phyloP scores from a whole-genome alignment of 2,329 filamentous ascomycete genomes.

The Ophiostoma australiae region DNA sequence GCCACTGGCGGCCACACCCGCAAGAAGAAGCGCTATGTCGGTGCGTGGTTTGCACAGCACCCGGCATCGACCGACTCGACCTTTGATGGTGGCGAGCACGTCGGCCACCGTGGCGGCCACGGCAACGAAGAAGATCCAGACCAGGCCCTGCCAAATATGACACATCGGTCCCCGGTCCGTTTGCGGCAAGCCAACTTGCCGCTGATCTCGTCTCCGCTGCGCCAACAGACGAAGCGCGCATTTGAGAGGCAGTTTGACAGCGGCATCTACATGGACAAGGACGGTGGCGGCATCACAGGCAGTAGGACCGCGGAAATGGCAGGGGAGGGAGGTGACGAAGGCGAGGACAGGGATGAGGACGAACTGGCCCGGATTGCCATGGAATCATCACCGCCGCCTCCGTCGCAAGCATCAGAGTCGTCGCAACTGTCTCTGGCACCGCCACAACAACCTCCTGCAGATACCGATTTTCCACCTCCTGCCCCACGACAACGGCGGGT shows the following conservation, averaged over 20 bases:
- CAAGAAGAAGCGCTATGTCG: slow-evolving; percentile 59
- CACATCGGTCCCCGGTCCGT: background rate
- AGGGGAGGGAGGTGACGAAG: slow-evolving; percentile 38
- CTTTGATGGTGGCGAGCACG: slow-evolving; percentile 21
- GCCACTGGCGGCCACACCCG: slow-evolving; percentile 37
- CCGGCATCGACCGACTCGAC: slow-evolving; percentile 27
- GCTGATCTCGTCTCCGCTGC: slow-evolving; percentile 25
- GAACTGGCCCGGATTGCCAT: slow-evolving; percentile 36
- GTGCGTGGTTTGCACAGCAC: slow-evolving; percentile 62
- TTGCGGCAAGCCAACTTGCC: slow-evolving; percentile 5
- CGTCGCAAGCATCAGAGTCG: slow-evolving; percentile 57
- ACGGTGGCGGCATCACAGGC: slow-evolving; percentile 40
- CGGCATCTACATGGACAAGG: slow-evolving; percentile 61
- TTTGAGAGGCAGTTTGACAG: slow-evolving; percentile 61
- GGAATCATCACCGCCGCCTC: slow-evolving; percentile 41
- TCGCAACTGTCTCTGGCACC: slow-evolving; percentile 44
- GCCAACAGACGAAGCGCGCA: slow-evolving; percentile 36
- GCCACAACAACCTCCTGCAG: slow-evolving; percentile 24
- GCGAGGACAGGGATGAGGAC: slow-evolving; percentile 20
- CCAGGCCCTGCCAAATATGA: background rate
- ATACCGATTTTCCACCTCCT: slow-evolving; percentile 39
- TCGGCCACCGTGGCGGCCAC: background rate
- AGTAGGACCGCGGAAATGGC: slow-evolving; percentile 33
- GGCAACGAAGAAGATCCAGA: background rate
- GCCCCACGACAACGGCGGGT: slow-evolving; percentile 32